Evolutionary conservation across 345 rosid genomes (phyloP), one percentile per base, ranked within the genome.

Genomic region (Eucalyptus camaldulensis): DNA sequence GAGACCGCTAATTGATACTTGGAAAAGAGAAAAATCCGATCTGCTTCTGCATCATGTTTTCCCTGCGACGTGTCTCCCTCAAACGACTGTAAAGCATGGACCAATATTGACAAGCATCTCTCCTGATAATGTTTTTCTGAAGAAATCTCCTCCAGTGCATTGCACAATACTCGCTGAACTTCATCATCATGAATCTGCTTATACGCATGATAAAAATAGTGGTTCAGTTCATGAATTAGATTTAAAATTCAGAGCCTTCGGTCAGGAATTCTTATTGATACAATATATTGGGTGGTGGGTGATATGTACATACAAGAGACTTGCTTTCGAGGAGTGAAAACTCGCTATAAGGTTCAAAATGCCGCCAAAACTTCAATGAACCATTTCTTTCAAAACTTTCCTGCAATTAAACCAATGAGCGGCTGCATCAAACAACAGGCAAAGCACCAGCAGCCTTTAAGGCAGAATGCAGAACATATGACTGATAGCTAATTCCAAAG

Each of bases 1-100:
- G 98, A 94, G 87, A 96, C 92, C 93, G 95, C 93, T 60, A 95
- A 91, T 53, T 91, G 99, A 93, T 95, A 97, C 87, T 92, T 98
- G 3, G 96, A 92, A 86, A 93, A 90, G 56, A 97, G 94, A 90
- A 90, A 83, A 33, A 50, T 87, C 86, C 89, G 94, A 91, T 94
- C 95, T 10, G 89, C 76, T 91, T 95, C 95, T 8, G 88, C 89
- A 88, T 90, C 87, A 33, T 86, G 87, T 80, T 90, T 93, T 85
- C 86, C 93, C 40, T 90, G 91, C 17, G 89, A 44, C 2, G 87
- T 80, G 83, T 83, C 89, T 56, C 95, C 97, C 90, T 89, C 91
- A 69, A 86, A 92, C 2, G 94, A 93, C 87, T 94, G 92, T 80
- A 97, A 92, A 80, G 98, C 97, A 88, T 92, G 90, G 90, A 92